Base-by-base conservation (phyloP, 441 rosid species). In the Capsella rubella region DNA sequence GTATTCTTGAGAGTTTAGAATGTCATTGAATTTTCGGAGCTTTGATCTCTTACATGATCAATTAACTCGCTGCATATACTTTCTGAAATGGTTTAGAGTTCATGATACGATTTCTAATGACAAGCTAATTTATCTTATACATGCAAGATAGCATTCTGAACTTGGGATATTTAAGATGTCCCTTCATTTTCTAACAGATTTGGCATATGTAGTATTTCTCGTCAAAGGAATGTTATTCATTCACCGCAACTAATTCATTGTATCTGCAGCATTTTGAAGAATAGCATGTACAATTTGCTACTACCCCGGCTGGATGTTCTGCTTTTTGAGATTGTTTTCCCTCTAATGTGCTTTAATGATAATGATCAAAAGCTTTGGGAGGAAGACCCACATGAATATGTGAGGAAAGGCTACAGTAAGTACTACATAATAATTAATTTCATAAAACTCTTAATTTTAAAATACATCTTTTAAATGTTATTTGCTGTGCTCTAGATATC, bases 371-470 rank as follows among this genome's bases (percentile, higher is more conserved):
- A 88, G 82, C 99, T 96, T 73, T 96, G 99, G 99, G 99, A 90
- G 49, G 99, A 96, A 87, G 99, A 96, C 69, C 98, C 99, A 11
- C 98, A 93, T 78, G 98, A 96, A 81, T 96, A 96, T 80, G 99
- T 96, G 75, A 90, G 98, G 87, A 96, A 96, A 83, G 99, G 99
- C 54, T 96, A 96, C 81, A 97, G 99, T 96, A 83, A 85, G 93
- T 83, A 64, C 29, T 72, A 21, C 6, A 25, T 55, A 13, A 13
- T 28, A 29, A 31, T 25, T 16, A 51, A 49, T 40, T 54, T 55
- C 50, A 15, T 67, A 46, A 37, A 47, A n/a, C 6, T 72, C 21
- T 43, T 27, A 27, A 25, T 14, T 61, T 34, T 40, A 4, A 9
- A 29, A 34, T 51, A 45, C 8, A 68, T 63, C n/a, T 73, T 12